A percentile compares a stretch with the other conserved stretches of the same genome.
Conservation (phyloP, 2,329 filamentous ascomycete species). For the Herpotrichia juniperi region DNA sequence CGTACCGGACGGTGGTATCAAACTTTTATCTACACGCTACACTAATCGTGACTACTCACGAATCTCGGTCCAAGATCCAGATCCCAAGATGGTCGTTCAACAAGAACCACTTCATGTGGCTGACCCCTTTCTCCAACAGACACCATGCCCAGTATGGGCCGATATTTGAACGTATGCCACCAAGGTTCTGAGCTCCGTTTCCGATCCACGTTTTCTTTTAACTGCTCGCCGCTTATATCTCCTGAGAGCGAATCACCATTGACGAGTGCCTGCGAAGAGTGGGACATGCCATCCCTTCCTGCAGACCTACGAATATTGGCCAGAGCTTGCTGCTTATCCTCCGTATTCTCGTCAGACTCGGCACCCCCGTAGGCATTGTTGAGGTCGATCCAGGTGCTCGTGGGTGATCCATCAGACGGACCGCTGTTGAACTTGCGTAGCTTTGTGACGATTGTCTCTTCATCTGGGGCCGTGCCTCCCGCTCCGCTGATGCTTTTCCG, state of each 20-base stretch:
- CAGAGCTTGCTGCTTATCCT: slow-evolving; percentile 38
- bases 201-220: slow-evolving; percentile 24
- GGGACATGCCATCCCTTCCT: slow-evolving; percentile 25
- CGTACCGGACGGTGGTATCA: no score
- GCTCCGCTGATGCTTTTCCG: slow-evolving; percentile 57
- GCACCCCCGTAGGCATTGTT: slow-evolving; percentile 23
- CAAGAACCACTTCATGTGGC: slow-evolving; percentile 78
- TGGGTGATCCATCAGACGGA: slow-evolving; percentile 37
- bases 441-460: slow-evolving; percentile 53
- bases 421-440: slow-evolving; percentile 54
- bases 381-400: slow-evolving; percentile 35
- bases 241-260: slow-evolving; percentile 20
- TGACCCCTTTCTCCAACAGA: slow-evolving; percentile 52
- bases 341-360: slow-evolving; percentile 41
- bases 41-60: slow-evolving; percentile 43
- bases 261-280: slow-evolving; percentile 9
- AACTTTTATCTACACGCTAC: not conserved
- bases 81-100: slow-evolving; percentile 87
- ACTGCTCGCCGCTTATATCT: slow-evolving; percentile 15
- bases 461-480: slow-evolving; percentile 58
- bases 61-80: slow-evolving; percentile 75
- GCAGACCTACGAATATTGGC: slow-evolving; percentile 30
- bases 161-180: slow-evolving; percentile 93
- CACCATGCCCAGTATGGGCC: slow-evolving; percentile 83
- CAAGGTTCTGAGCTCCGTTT: slow-evolving; percentile 42